Evolutionary conservation across 306 rosid species (phyloP).

Genomic region (Dryas drummondii): DNA sequence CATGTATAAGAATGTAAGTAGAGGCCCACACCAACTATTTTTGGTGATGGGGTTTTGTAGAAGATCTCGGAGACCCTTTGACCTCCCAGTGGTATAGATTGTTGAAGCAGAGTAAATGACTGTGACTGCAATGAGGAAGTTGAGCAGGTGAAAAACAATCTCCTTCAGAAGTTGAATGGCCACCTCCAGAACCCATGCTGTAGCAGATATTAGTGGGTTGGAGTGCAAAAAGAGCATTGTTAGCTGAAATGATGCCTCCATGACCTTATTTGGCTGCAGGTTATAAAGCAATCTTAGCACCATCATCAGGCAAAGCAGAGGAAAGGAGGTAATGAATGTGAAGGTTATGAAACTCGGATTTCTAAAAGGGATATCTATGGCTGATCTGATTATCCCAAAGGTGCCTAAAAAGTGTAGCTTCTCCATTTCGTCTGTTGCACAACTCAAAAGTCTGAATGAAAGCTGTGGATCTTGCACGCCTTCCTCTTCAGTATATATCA

Average conservation of each 20-base stretch:
- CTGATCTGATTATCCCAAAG: slow-evolving; percentile 10
- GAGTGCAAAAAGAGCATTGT: background rate
- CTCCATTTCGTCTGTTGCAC: background rate
- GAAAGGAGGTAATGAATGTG: slow-evolving; percentile 10
- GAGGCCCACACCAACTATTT: background rate
- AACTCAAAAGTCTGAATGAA: too few species aligned
- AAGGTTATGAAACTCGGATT: background rate
- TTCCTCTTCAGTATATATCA: background rate
- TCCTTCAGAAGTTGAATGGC: background rate
- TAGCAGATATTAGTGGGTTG: background rate
- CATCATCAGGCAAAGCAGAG: background rate
- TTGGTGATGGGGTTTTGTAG: background rate
- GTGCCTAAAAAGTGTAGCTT: background rate
- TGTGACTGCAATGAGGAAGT: background rate
- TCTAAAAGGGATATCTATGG: slow-evolving; percentile 2
- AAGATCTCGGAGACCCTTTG: background rate
- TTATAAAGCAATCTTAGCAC: background rate
- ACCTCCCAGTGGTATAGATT: background rate
- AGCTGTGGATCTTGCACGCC: background rate
- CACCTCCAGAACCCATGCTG: background rate
- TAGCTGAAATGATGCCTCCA: background rate
- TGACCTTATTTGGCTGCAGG: background rate
- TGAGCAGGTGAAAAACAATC: background rate
- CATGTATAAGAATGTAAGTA: background rate
- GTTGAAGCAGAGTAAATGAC: background rate